Base-by-base conservation (phyloP, 306 rosid species). In the Lathyrus aphaca region DNA sequence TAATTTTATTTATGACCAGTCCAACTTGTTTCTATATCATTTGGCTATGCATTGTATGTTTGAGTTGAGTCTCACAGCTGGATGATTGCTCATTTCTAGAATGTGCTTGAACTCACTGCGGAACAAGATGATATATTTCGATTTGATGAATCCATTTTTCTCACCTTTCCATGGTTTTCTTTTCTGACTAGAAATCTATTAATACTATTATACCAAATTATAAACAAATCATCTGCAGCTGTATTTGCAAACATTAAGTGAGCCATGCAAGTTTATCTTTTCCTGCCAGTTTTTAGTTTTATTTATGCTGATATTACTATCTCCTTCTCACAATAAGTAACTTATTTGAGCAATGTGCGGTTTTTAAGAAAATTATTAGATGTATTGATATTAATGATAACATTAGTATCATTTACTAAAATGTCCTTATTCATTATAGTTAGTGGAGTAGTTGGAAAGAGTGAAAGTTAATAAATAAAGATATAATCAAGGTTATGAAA, bases 161-260 rank as follows among this genome's bases (percentile, higher is more conserved):
- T 79, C 63, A 37, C 62, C 38, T 63, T 21, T 23, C 38, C 25
- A 21, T 15, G 39, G 29, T 30, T 69, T 42, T 69, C 29, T 64
- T 13, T 65, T 74, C 55, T 46, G 48, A 64, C 42, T 9, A 53
- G 62, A 64, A 51, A 72, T 76, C 64, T 30, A 25, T 45, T 44
- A 64, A 51, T 67, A 72, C 64, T 30, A 25, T 45, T 44, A 2
- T 53, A 51, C 29, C 75, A 73, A 37, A 40, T 64, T 59, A 49
- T 16, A 16, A 6, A 32, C 35, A 3, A 32, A 59, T 74, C 44
- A 10, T 66, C 13, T 57, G 76, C 53, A 48, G 37, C 74, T 73
- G 9, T 48, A 19, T 64, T 53, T 56, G 64, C 35, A 27, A 62
- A 38, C 44, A 51, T 43, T 56, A 37, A 54, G 45, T 72, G 80